Evolutionary conservation across 176 grass and related monocot genomes (phyloP).

Genomic region (Lolium multiflorum): DNA sequence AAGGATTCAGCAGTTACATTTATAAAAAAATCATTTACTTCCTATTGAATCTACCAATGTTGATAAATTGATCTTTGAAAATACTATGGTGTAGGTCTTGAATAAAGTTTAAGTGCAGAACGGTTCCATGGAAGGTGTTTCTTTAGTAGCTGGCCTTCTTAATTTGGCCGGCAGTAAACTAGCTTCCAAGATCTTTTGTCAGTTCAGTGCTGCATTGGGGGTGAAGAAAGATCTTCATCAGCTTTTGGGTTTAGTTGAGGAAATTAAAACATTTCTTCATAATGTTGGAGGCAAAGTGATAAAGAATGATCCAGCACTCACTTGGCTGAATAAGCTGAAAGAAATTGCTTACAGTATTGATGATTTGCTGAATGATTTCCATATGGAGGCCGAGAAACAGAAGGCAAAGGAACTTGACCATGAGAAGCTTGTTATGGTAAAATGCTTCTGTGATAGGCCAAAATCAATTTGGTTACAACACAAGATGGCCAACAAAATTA

Average conservation of each 20-base stretch:
- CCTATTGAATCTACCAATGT: not conserved
- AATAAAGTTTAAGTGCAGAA: not conserved
- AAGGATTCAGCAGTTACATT: not conserved
- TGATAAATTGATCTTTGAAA: not conserved
- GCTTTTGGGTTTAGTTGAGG: not conserved
- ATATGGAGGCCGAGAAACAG: not conserved
- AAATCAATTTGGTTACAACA: not conserved
- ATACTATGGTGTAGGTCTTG: not conserved
- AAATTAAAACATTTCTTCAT: not conserved
- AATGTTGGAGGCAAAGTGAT: not conserved
- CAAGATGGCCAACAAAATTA: constrained; percentile 12
- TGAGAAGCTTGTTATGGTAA: not conserved
- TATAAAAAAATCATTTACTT: not conserved
- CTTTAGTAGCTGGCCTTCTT: constrained; percentile 1
- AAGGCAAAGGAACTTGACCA: not conserved
- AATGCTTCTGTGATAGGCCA: not conserved
- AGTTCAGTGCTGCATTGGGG: constrained; percentile 3
- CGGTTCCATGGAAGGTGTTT: not conserved
- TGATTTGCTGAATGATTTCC: constrained; percentile 12
- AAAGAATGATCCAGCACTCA: constrained; percentile 4
- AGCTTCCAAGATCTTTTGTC: not conserved
- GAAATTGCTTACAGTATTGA: constrained; percentile 13
- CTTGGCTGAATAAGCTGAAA: constrained; percentile 7
- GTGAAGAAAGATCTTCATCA: constrained; percentile 23
- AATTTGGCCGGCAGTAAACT: not conserved